These are phyloP conservation scores for Protomyces inundatus DNA, from an alignment of 1,139 yeast species.

Conservation along the genomic window DNA sequence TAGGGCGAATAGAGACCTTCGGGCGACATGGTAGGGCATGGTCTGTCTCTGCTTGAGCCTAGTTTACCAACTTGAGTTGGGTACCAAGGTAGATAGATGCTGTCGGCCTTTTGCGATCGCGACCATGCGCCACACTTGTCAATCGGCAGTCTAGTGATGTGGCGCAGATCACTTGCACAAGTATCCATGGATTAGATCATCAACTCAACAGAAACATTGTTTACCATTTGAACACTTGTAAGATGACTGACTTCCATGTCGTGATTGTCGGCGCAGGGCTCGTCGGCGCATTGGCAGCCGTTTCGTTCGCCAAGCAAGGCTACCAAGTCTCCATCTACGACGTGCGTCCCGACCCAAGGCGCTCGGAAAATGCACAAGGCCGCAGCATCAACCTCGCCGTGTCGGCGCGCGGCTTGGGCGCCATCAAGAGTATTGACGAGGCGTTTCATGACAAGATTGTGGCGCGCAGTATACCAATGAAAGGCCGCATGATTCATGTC, in stretches of 20 bases:
- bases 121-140: neutral
- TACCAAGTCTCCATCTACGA: conserved; percentile 68
- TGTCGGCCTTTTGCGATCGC: neutral
- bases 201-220: neutral
- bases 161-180: neutral
- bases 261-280: conserved; percentile 65
- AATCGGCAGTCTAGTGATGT: too few relatives aligned
- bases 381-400: conserved; percentile 84
- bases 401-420: conserved; percentile 72
- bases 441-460: conserved; percentile 55
- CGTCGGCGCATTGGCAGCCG: conserved; percentile 82
- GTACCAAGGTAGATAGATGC: neutral
- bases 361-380: conserved; percentile 36
- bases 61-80: neutral
- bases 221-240: neutral
- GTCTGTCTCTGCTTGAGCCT: neutral
- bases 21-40: neutral
- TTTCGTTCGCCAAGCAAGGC: conserved; percentile 72
- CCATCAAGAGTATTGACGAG: conserved; percentile 58
- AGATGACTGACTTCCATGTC: conserved; percentile 30
- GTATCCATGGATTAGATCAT: neutral
- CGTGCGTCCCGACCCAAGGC: conserved; percentile 46
- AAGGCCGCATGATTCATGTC: conserved; percentile 86
- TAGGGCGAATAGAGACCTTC: neutral
- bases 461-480: conserved; percentile 69